Evolutionary conservation across 371 early-diverging fungal species (phyloP).

Genomic region (Saksenaea vasiformis): DNA sequence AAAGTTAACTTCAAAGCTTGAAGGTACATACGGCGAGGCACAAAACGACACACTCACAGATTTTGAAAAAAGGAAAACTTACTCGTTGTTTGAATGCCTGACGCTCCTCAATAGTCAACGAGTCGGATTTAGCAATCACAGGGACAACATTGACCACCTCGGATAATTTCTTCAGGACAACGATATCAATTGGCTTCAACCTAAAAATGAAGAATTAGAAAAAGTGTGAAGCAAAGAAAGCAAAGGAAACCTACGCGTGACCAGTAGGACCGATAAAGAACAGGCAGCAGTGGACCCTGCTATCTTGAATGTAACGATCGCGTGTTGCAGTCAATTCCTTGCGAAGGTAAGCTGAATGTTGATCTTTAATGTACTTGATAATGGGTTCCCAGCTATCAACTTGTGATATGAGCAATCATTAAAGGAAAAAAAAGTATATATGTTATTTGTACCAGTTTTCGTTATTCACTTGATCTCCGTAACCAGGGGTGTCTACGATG

Average conservation of each 20-base stretch:
- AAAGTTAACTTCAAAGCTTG: background rate
- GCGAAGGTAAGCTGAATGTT: conserved; percentile 87
- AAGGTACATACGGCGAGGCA: conserved; percentile 3
- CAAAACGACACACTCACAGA: background rate
- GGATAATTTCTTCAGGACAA: conserved; percentile 71
- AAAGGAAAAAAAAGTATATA: background rate
- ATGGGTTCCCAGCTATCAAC: conserved; percentile 82
- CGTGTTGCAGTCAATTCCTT: conserved; percentile 86
- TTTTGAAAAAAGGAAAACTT: conserved; percentile 22
- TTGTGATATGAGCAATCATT: background rate
- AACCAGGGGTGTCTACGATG: conserved; percentile 84
- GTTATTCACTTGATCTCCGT: conserved; percentile 86
- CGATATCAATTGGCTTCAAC: conserved; percentile 79
- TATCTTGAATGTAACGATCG: conserved; percentile 85
- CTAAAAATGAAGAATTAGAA: conserved; percentile 33
- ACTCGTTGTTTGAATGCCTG: conserved; percentile 71
- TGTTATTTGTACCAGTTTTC: conserved; percentile 69
- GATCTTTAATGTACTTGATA: conserved; percentile 91
- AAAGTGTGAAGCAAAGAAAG: conserved; percentile 1
- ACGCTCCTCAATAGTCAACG: conserved; percentile 80
- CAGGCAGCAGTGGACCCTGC: conserved; percentile 79
- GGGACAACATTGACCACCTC: conserved; percentile 82
- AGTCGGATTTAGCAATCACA: conserved; percentile 87
- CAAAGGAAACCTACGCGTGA: conserved; percentile 57
- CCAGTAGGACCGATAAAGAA: conserved; percentile 81